A percentile compares a stretch with the other conserved stretches of the same genome.
Evolutionary conservation across 768 basidiomycete species (phyloP).

Genomic region (Leccinum boreale): DNA sequence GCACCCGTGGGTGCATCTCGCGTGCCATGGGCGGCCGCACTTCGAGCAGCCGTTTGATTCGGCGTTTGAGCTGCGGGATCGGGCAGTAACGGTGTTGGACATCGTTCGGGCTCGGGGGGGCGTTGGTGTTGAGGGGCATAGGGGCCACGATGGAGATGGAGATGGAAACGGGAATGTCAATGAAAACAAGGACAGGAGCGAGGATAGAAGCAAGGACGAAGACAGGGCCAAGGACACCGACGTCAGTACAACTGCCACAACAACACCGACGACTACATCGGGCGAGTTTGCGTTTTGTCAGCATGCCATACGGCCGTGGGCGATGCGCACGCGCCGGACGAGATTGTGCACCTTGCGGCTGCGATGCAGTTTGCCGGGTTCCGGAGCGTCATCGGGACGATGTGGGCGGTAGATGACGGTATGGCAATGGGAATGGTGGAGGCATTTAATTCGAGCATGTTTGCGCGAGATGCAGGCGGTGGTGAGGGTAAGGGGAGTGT

Average conservation of each 20-base stretch:
- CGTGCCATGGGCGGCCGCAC: slow-evolving; percentile 30
- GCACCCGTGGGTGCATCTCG: slow-evolving; percentile 30
- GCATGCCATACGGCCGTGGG: slow-evolving; percentile 33
- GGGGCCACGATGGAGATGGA: not conserved
- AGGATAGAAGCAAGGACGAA: not conserved
- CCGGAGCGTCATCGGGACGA: slow-evolving; percentile 34
- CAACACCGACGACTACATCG: not conserved
- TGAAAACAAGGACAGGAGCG: not conserved
- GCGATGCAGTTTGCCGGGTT: slow-evolving; percentile 36
- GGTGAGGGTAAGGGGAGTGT: not conserved
- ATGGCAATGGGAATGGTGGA: slow-evolving; percentile 20
- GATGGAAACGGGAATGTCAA: not conserved
- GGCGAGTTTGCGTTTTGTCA: slow-evolving; percentile 33
- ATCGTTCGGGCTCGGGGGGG: not conserved
- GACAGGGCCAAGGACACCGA: not conserved
- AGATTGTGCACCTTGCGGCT: slow-evolving; percentile 34
- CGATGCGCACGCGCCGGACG: slow-evolving; percentile 25
- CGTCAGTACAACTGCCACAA: not conserved
- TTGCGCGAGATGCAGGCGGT: not conserved
- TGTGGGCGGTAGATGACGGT: slow-evolving; percentile 31
- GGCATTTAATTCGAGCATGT: slow-evolving; percentile 22
- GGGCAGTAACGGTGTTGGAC: slow-evolving; percentile 17
- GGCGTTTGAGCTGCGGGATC: slow-evolving; percentile 23
- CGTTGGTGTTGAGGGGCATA: slow-evolving; percentile 10
- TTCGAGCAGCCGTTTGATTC: slow-evolving; percentile 25